These are phyloP conservation scores for Pythium grandisporangium DNA, from an alignment of 352 stramenopile species.

Conservation along the genomic window DNA sequence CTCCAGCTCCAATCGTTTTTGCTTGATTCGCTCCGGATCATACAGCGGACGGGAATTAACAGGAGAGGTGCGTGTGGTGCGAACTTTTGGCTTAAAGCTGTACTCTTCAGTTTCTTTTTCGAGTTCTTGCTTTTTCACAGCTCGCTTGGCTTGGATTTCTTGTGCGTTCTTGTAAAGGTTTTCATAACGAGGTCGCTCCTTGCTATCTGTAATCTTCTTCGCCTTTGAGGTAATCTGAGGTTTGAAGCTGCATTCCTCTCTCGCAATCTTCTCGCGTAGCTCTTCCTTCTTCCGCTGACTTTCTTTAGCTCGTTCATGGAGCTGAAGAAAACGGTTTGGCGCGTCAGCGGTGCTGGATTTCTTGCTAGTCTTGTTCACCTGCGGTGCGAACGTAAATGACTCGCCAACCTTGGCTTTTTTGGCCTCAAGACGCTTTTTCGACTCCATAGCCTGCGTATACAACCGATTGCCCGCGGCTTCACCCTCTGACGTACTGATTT, in stretches of 20 bases:
- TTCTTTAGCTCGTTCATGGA: constrained; percentile 54
- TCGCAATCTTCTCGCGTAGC: constrained; percentile 38
- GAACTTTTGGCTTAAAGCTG: constrained; percentile 78
- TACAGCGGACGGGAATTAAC: constrained; percentile 52
- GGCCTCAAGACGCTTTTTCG: constrained; percentile 43
- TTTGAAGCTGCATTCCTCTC: constrained; percentile 50
- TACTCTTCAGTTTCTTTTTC: constrained; percentile 48
- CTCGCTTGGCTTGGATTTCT: constrained; percentile 54
- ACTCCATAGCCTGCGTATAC: constrained; percentile 51
- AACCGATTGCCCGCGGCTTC: constrained; percentile 48
- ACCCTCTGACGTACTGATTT: constrained; percentile 35
- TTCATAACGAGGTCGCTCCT: constrained; percentile 43
- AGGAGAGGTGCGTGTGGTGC: constrained; percentile 40
- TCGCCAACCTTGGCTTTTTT: constrained; percentile 39
- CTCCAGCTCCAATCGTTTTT: constrained; percentile 54
- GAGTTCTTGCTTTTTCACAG: constrained; percentile 53
- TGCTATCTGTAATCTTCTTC: constrained; percentile 32
- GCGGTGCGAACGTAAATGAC: constrained; percentile 42
- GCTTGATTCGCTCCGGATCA: constrained; percentile 56
- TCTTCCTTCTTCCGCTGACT: constrained; percentile 40
- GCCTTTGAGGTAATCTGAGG: constrained; percentile 58
- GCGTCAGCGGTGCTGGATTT: constrained; percentile 24
- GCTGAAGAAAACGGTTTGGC: constrained; percentile 23
- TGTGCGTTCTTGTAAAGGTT: constrained; percentile 67
- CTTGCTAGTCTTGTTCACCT: constrained; percentile 41